These are phyloP conservation scores for Wickerhamiella lipophila DNA, from an alignment of 805 yeast species.

Conservation along the genomic window DNA sequence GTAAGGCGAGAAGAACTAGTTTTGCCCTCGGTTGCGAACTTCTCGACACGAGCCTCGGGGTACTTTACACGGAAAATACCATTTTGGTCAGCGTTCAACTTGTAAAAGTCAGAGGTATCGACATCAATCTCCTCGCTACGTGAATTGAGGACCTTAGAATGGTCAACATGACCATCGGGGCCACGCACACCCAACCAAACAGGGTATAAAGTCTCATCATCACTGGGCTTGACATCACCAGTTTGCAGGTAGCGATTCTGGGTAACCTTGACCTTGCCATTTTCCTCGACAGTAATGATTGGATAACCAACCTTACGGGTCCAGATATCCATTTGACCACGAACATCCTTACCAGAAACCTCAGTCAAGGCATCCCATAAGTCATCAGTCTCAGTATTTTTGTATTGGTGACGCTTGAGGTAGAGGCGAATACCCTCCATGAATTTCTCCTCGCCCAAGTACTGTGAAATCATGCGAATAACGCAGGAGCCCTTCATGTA, in stretches of 20 bases:
- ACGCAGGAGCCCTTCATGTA: constrained; percentile 72
- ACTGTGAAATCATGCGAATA: constrained; percentile 61
- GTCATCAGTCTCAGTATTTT: constrained; percentile 63
- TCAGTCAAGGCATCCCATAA: constrained; percentile 57
- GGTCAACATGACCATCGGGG: constrained; percentile 45
- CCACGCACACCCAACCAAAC: constrained; percentile 46
- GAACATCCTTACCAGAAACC: constrained; percentile 50
- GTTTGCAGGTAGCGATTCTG: constrained; percentile 53
- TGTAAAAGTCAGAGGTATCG: constrained; percentile 36
- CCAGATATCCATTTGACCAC: constrained; percentile 54
- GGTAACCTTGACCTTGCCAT: constrained; percentile 29
- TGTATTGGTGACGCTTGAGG: constrained; percentile 47
- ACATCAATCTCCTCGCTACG: constrained; percentile 38
- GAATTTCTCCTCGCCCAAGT: constrained; percentile 55
- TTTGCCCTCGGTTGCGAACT: constrained; percentile 41
- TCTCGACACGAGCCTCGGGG: constrained; percentile 38
- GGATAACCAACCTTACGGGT: constrained; percentile 66
- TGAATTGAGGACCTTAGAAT: constrained; percentile 38
- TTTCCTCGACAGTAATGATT: constrained; percentile 38
- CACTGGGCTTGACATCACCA: constrained; percentile 48
- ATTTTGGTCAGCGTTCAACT: constrained; percentile 48
- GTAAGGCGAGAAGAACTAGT: constrained; percentile 38
- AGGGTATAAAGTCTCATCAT: constrained; percentile 42
- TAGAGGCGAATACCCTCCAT: constrained; percentile 62
- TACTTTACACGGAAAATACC: constrained; percentile 52